Evolutionary conservation across 2,329 filamentous ascomycete species (phyloP), one percentile per base, ranked within the genome.

Genomic region (Tolypocladium cylindrosporum): DNA sequence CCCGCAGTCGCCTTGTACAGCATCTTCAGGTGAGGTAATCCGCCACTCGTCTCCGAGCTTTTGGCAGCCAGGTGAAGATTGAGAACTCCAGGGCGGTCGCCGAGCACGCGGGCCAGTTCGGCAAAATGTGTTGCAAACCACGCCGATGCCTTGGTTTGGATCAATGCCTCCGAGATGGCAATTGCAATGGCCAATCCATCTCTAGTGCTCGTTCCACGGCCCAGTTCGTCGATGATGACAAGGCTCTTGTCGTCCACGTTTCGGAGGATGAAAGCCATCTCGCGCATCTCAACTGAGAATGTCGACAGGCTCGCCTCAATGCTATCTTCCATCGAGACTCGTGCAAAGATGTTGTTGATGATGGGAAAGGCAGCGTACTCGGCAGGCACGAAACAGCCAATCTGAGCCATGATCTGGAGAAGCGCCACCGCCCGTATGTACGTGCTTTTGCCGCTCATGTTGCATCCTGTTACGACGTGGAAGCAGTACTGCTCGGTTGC

Each of bases 391-490:
- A 95, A 97, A 65, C 85, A 89, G 3, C 92, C 93, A 55, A 97
- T 86, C 66, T 99, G 94, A 0, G 91, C 91, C 91, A 99, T 97
- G 59, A 99, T 85, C 51, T 89, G 85, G 67, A 95, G 84, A 39
- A 99, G 76, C 0, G 93, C 90, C 31, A 96, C 79, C 1, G 89
- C 87, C 55, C 91, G 85, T 61, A 97, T 96, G 67, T 97, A 97
- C 0, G 92, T 99, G 62, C 89, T 96, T 71, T 97, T 99, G 1
- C 92, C 94, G 65, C 91, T 96, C 94, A 99, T 99, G 66, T 99
- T 99, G 70, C 90, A 95, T 4, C 94, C 93, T 0, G 93, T 97
- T 61, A 99, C 87, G 61, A 97, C 88, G 63, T 97, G 92, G 66
- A 97, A 96, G 1, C 92, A 85, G 41, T 86, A 85, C 60, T 93